A percentile compares a stretch with the other conserved stretches of the same genome.
phyloP scores from a whole-genome alignment of 2,329 filamentous ascomycete species.

The Chrysoporthe cubensis region DNA sequence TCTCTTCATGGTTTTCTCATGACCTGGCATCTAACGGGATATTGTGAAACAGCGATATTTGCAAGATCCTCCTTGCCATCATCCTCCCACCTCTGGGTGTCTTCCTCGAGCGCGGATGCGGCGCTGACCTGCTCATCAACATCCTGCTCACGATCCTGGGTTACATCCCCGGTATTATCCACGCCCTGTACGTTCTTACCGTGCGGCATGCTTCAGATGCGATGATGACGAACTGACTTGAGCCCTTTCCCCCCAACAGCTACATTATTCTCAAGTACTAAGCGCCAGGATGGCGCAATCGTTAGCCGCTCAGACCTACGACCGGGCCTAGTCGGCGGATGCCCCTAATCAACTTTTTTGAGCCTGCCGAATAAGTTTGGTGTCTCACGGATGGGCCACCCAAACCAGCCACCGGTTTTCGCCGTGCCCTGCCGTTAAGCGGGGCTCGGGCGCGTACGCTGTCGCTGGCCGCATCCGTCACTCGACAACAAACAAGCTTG shows the following conservation, averaged over 20 bases:
- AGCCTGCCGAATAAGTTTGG: neutral
- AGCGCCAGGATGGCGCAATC: constrained; percentile 3
- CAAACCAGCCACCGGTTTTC: constrained; percentile 9
- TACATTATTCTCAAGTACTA: constrained; percentile 91
- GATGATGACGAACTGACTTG: constrained; percentile 37
- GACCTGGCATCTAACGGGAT: neutral
- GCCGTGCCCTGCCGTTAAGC: neutral
- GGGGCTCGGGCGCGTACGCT: neutral
- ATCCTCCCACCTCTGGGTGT: constrained; percentile 89
- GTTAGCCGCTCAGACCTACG: constrained; percentile 3
- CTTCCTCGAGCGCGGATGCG: constrained; percentile 91
- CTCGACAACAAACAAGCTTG: neutral
- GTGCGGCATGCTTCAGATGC: neutral
- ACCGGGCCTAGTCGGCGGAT: neutral
- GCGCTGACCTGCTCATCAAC: constrained; percentile 88
- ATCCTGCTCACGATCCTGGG: constrained; percentile 79
- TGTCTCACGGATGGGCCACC: neutral
- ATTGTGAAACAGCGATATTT: constrained; percentile 51
- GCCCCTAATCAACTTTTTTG: neutral
- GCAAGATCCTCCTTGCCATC: constrained; percentile 81
- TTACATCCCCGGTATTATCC: constrained; percentile 82
- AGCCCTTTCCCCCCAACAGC: constrained; percentile 34
- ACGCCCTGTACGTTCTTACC: constrained; percentile 66
- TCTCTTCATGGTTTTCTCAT: neutral
- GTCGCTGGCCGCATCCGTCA: neutral